Evolutionary conservation across 108 stramenopile species (phyloP), one percentile per base, ranked within the genome.

Genomic region (Parmales sp.): DNA sequence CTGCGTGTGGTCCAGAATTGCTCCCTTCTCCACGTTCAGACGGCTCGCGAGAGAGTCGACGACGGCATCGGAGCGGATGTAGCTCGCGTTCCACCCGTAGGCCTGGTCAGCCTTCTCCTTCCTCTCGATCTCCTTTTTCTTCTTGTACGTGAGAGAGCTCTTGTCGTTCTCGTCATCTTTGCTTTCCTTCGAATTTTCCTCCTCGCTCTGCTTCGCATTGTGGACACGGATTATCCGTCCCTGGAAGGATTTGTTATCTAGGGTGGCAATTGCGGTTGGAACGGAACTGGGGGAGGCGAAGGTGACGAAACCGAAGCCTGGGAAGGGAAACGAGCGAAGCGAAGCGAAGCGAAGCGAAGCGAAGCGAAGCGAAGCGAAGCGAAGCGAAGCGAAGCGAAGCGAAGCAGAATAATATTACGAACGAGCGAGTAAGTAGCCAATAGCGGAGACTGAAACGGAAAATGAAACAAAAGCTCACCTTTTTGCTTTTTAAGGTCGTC

Each of bases 21-120:
- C 94, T 38, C 89, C 92, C 76, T 91, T 93, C 38, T 76, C 70
- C 16, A 95, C 64, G 31, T 94, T 93, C 60, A 95, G 72, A 7
- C 90, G 79, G 39, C 86, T 86, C 6, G 94, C 92, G 46, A 96
- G 63, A 43, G 89, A 91, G 49, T 95, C 95, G 36, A 96, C 90
- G 1, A 95, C 95, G 0, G 95, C 92, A 78, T 99, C 98, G 0
- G 88, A 84, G 16, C 96, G 90, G 16, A 97, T 84, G 51, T 90
- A 92, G 74, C 92, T 91, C 0, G 95, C 88, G 38, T 86, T 68
- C 7, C 73, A 38, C 9, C 78, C 81, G 20, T 48, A 64, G 18
- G 74, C 60, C 37, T 67, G 76, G 18, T 75, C 78, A 36, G 93
- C 92, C 38, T 88, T 72, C 70, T 87, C 84, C 76, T 93, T 87